Evolutionary conservation across 768 basidiomycete species (phyloP).

Genomic region (Macrocybe gigantea): DNA sequence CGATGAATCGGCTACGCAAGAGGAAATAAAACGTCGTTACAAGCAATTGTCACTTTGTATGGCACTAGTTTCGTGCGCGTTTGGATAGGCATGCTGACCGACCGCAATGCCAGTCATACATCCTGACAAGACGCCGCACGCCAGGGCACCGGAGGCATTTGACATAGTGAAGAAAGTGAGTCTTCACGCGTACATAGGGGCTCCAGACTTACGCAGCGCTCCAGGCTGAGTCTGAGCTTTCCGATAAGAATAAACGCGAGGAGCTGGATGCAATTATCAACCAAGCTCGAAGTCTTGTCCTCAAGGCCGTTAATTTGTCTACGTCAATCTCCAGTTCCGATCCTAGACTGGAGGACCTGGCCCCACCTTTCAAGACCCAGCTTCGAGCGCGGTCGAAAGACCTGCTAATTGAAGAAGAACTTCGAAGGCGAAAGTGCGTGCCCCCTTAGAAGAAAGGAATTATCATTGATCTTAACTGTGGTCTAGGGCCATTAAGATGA

Average conservation of each 20-base stretch:
- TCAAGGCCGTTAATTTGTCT: slow-evolving; percentile 61
- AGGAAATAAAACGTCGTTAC: slow-evolving; percentile 88
- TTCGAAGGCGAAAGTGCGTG: slow-evolving; percentile 75
- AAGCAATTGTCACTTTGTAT: slow-evolving; percentile 79
- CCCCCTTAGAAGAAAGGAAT: not conserved
- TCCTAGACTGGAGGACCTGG: slow-evolving; percentile 44
- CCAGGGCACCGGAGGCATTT: slow-evolving; percentile 86
- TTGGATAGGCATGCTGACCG: slow-evolving; percentile 3
- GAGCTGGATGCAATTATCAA: slow-evolving; percentile 77
- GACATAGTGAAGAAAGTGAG: slow-evolving; percentile 87
- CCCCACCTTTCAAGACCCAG: slow-evolving; percentile 62
- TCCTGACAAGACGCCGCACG: slow-evolving; percentile 94
- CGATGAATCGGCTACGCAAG: slow-evolving; percentile 58
- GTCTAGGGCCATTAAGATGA: slow-evolving; percentile 82
- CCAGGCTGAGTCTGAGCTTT: slow-evolving; percentile 82
- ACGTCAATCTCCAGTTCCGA: slow-evolving; percentile 54
- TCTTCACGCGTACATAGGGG: not conserved
- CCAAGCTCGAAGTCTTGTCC: slow-evolving; percentile 63
- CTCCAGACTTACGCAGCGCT: not conserved
- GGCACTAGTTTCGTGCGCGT: slow-evolving; percentile 17
- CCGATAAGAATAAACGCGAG: slow-evolving; percentile 72
- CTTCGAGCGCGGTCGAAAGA: slow-evolving; percentile 74
- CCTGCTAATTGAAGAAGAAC: slow-evolving; percentile 84
- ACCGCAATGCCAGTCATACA: slow-evolving; percentile 69
- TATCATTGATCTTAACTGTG: slow-evolving; percentile 2